Percentiles rank a stretch among this genome's conserved stretches.
Conservation (phyloP, 441 rosid species). For the Populus trichocarpa region DNA sequence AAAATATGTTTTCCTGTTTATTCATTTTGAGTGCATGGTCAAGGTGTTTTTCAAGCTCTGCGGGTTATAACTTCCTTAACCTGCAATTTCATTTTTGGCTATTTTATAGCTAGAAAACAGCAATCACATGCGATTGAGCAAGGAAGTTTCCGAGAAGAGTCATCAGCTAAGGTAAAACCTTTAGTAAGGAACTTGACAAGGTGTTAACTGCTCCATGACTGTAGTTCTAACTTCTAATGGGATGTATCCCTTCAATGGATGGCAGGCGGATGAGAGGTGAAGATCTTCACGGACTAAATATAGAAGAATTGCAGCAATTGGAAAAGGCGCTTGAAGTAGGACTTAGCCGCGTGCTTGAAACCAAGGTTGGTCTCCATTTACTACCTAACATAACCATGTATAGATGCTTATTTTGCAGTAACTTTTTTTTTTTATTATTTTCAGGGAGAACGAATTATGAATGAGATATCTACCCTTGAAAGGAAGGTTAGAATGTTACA, state of each 20-base stretch:
- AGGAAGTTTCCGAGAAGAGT: constrained; percentile 51
- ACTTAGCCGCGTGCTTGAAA: constrained; percentile 36
- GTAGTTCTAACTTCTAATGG: neutral
- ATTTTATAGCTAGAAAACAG: constrained; percentile 43
- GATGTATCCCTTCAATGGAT: neutral
- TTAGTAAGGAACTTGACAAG: neutral
- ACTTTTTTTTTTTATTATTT: too few species aligned
- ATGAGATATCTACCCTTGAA: constrained; percentile 46
- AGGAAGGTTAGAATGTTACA: constrained; percentile 35
- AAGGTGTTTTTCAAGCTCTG: neutral
- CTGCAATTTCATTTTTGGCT: neutral
- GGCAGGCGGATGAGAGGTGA: constrained; percentile 65
- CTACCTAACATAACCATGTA: neutral
- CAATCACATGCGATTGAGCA: constrained; percentile 37
- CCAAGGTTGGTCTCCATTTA: constrained; percentile 32
- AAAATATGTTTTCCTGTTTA: neutral
- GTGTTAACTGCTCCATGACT: neutral
- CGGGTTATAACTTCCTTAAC: neutral
- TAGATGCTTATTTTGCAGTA: neutral
- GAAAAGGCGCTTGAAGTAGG: constrained; percentile 55
- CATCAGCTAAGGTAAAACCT: constrained; percentile 40
- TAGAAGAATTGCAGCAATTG: constrained; percentile 47
- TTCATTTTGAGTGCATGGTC: neutral
- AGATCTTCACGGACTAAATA: constrained; percentile 46
- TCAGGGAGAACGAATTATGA: constrained; percentile 24